These are phyloP conservation scores for Trametes punicea DNA, from an alignment of 768 basidiomycete genomes.

Conservation along the genomic window DNA sequence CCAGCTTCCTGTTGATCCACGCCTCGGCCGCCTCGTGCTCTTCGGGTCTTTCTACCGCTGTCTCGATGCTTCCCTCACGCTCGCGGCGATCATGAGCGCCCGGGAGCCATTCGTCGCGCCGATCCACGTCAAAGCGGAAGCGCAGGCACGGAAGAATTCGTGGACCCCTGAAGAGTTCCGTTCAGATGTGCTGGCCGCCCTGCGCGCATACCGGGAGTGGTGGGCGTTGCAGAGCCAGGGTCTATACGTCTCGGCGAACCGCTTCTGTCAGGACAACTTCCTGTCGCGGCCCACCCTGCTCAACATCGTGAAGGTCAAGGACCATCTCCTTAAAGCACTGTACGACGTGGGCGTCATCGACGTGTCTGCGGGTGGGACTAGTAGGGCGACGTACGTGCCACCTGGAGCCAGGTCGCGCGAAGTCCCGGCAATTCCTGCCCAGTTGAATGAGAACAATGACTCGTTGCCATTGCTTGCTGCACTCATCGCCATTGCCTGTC, in stretches of 20 bases:
- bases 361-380: slow-evolving; percentile 59
- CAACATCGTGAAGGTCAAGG: slow-evolving; percentile 76
- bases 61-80: slow-evolving; percentile 79
- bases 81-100: slow-evolving; percentile 88
- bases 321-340: slow-evolving; percentile 71
- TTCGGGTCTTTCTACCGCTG: slow-evolving; percentile 93
- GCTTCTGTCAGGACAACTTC: slow-evolving; percentile 84
- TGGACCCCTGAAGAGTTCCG: slow-evolving; percentile 80
- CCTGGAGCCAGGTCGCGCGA: slow-evolving; percentile 25
- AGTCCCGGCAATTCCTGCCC: slow-evolving; percentile 50
- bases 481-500: slow-evolving; percentile 79
- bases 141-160: slow-evolving; percentile 66
- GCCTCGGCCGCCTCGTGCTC: slow-evolving; percentile 84
- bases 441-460: slow-evolving; percentile 69
- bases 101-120: slow-evolving; percentile 91
- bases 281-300: slow-evolving; percentile 81
- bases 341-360: slow-evolving; percentile 80
- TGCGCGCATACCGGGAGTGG: slow-evolving; percentile 84
- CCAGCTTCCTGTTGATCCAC: slow-evolving; percentile 85
- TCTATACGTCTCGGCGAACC: slow-evolving; percentile 61
- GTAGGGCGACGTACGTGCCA: slow-evolving; percentile 25
- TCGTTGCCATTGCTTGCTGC: slow-evolving; percentile 77
- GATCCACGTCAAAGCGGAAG: slow-evolving; percentile 67
- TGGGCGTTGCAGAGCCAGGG: slow-evolving; percentile 64
- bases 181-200: slow-evolving; percentile 77